Percentiles rank a stretch among this genome's conserved stretches.
Evolutionary conservation across 1,139 yeast species (phyloP).

Genomic region (Suhomyces kunorum): DNA sequence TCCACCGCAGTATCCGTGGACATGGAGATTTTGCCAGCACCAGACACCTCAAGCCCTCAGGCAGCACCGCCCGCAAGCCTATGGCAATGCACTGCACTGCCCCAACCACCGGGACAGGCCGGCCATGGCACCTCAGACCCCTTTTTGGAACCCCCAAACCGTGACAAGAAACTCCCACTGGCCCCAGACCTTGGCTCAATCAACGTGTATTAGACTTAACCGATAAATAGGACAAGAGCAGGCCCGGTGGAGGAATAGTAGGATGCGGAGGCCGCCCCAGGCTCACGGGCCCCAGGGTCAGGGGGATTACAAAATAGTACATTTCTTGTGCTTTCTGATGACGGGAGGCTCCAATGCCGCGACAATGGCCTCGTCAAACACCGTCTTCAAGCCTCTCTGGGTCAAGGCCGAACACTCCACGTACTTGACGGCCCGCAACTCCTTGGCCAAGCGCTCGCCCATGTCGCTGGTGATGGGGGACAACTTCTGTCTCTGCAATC

Average conservation of each 20-base stretch:
- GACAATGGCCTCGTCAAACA: constrained; percentile 95
- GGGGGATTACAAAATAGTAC: constrained; percentile 43
- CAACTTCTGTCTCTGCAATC: constrained; percentile 86
- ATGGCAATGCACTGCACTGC: no score
- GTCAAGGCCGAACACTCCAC: constrained; percentile 98
- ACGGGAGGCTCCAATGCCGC: constrained; percentile 94
- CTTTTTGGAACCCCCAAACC: no score
- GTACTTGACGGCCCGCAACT: constrained; percentile 90
- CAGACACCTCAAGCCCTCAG: no score
- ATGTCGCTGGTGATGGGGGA: constrained; percentile 82
- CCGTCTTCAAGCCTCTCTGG: constrained; percentile 93
- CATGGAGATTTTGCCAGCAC: no score
- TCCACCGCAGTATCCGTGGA: no score
- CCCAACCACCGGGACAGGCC: no score
- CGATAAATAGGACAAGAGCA: constrained; percentile 11
- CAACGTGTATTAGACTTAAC: constrained; percentile 13
- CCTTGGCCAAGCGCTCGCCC: constrained; percentile 92
- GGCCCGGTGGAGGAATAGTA: constrained; percentile 10
- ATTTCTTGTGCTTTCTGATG: constrained; percentile 77
- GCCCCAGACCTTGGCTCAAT: no score
- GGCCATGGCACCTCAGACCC: no score
- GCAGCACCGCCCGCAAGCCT: no score
- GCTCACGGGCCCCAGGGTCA: not conserved
- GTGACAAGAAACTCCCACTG: no score
- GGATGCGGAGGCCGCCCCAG: constrained; percentile 2